Conservation (phyloP, 306 rosid species). For the Heteromeles arbutifolia region DNA sequence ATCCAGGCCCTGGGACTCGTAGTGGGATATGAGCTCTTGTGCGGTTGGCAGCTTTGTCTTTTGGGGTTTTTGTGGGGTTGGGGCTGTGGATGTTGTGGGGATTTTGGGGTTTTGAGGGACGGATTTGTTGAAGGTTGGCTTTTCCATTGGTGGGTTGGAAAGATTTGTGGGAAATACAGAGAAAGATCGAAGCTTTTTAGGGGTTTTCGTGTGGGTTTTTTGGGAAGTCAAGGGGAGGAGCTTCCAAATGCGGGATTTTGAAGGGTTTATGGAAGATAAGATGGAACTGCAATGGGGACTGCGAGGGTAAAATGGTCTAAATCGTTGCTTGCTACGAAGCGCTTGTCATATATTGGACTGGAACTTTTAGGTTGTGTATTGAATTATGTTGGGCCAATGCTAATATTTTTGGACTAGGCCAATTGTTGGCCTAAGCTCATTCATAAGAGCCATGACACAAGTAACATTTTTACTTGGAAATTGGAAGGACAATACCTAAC, state of each 20-base stretch:
- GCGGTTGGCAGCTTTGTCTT: conserved; percentile 56
- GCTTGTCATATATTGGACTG: no score
- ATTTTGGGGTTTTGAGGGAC: conserved; percentile 1
- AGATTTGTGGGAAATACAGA: background rate
- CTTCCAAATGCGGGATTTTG: background rate
- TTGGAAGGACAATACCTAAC: no score
- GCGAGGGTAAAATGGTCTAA: background rate
- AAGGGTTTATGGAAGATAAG: background rate
- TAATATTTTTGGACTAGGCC: no score
- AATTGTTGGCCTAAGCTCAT: no score
- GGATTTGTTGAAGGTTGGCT: conserved; percentile 1
- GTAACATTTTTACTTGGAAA: no score
- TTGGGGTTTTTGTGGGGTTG: background rate
- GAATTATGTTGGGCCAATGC: no score
- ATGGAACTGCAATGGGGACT: background rate
- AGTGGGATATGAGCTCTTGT: conserved; percentile 61
- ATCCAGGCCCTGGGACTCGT: conserved; percentile 73
- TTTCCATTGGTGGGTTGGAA: background rate
- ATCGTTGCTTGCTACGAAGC: no score
- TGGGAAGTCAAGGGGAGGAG: background rate
- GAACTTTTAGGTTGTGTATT: no score
- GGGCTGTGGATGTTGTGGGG: background rate
- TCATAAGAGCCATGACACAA: no score
- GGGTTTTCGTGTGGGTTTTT: background rate
- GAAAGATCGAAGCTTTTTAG: background rate